Evolutionary conservation across 352 stramenopile species (phyloP), one percentile per base, ranked within the genome.

Genomic region (Phytophthora cactorum): DNA sequence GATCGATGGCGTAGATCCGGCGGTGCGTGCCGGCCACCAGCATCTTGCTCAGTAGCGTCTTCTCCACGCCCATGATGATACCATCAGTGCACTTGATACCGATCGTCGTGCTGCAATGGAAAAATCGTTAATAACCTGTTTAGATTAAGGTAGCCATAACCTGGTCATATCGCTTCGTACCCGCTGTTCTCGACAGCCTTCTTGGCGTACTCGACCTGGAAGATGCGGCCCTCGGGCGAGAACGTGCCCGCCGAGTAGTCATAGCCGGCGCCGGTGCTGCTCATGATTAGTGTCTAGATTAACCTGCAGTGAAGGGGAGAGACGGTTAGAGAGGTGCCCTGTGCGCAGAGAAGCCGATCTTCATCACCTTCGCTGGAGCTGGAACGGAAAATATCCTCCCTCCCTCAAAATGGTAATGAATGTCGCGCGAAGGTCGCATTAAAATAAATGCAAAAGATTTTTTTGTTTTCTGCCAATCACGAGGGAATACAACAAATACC

Each of bases 141-240:
- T 2, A 29, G 29, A 14, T 38, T 4, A 9, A n/a, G 17, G 49
- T n/a, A 38, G 25, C 38, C 17, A 11, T n/a, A 46, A 47, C 7
- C 1, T 39, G n/a, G 25, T 39, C 46, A 66, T 32, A 47, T 27
- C 15, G 41, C 14, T 29, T 44, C 70, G 34, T 74, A 96, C 88
- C 90, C 90, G 67, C 92, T 97, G 87, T 98, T 98, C 73, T 99
- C 97, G 50, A 99, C 97, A 17, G 97, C 97, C 73, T 99, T 99
- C 72, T 92, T 96, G 52, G 97, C 97, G 66, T 99, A 99, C 72
- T 99, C 97, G 49, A 99, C 94, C 85, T 99, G 97, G 75, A 99
- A 99, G 70, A 99, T 98, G 50, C 97, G 96, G 39, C 97, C 97
- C 74, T 99, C 97, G 25, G 97, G 97, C 57, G 93, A 98, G 82